phyloP scores from a whole-genome alignment of 1,284 basidiomycete genomes.

The Xerocomus amazonicus region DNA sequence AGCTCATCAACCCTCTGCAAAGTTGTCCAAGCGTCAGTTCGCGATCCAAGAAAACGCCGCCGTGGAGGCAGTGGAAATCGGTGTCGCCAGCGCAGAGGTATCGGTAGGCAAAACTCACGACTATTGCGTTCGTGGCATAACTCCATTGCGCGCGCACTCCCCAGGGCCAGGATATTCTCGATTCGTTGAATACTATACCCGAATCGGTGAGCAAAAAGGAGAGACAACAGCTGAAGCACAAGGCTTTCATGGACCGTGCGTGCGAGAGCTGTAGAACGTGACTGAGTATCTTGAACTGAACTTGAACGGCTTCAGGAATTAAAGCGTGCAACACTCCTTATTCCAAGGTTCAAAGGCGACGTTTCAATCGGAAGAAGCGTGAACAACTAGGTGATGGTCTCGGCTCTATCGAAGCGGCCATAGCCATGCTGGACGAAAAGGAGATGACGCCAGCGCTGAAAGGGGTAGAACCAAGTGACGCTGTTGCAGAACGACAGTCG shows the following conservation, averaged over 20 bases:
- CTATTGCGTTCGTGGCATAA: too few species aligned
- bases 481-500: conserved; percentile 2
- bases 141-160: too few species aligned
- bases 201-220: conserved; percentile 54
- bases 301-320: conserved; percentile 43
- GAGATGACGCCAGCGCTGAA: conserved; percentile 13
- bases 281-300: too few species aligned
- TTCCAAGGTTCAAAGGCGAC: conserved; percentile 71
- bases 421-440: conserved; percentile 49
- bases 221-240: conserved; percentile 62
- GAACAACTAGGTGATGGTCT: conserved; percentile 67
- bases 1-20: conserved; percentile 52
- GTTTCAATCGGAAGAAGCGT: conserved; percentile 66
- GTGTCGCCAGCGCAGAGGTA: conserved; percentile 31
- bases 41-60: conserved; percentile 43
- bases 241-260: conserved; percentile 65
- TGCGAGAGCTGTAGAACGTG: background rate
- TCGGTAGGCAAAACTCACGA: conserved; percentile 34
- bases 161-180: conserved; percentile 47
- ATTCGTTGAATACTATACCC: conserved; percentile 15
- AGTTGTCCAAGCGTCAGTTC: conserved; percentile 46
- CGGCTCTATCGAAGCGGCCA: conserved; percentile 53
- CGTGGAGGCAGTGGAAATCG: conserved; percentile 47
- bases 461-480: conserved; percentile 18
- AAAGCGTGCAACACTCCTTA: conserved; percentile 53